These are phyloP conservation scores for Boechera retrofracta DNA, from an alignment of 345 rosid species.

Conservation along the genomic window DNA sequence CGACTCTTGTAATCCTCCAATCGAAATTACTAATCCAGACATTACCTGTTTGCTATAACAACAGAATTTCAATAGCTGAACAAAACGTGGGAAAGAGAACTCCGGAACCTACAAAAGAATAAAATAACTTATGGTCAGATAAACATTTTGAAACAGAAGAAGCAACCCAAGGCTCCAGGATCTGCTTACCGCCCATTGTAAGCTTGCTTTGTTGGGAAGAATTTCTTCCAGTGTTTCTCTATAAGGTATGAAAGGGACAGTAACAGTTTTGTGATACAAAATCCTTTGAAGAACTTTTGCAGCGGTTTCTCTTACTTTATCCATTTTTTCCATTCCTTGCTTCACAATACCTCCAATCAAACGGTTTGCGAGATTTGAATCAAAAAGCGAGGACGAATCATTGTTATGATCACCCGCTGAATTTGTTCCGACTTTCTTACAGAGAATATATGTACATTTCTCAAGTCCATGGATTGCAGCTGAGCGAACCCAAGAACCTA, in stretches of 20 bases:
- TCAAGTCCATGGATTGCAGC: constrained; percentile 93
- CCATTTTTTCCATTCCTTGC: constrained; percentile 95
- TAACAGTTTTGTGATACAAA: constrained; percentile 57
- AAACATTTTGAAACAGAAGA: constrained; percentile 19
- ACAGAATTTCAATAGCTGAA: constrained; percentile 61
- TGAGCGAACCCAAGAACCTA: constrained; percentile 98
- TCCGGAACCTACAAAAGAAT: constrained; percentile 67
- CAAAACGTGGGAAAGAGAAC: constrained; percentile 75
- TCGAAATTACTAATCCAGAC: constrained; percentile 83
- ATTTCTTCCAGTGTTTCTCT: constrained; percentile 74
- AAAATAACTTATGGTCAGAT: constrained; percentile 3
- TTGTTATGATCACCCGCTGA: constrained; percentile 43
- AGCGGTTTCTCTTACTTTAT: constrained; percentile 88
- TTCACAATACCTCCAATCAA: constrained; percentile 68
- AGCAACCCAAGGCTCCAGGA: constrained; percentile 18
- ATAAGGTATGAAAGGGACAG: constrained; percentile 66
- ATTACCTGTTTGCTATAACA: constrained; percentile 70
- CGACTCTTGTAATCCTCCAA: constrained; percentile 93
- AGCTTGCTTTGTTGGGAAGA: constrained; percentile 56
- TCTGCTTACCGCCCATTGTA: constrained; percentile 76
- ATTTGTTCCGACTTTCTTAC: constrained; percentile 47
- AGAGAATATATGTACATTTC: constrained; percentile 75
- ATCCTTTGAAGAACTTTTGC: constrained; percentile 78
- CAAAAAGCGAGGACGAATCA: constrained; percentile 51
- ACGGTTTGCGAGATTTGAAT: constrained; percentile 62